phyloP scores from a whole-genome alignment of 345 rosid species.

The Brassica nigra region DNA sequence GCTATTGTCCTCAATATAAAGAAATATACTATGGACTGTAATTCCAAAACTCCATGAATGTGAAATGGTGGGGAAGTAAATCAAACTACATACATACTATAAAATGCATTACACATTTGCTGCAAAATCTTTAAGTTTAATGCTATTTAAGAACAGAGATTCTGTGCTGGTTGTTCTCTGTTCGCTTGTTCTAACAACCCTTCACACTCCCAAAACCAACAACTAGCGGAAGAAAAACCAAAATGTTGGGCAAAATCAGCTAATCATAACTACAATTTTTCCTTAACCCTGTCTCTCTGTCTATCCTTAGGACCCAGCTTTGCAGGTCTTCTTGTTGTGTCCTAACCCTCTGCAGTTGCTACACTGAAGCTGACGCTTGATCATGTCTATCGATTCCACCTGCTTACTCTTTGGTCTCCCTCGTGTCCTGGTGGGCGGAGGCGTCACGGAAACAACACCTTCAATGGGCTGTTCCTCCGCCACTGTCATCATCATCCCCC shows the following conservation, averaged over 20 bases:
- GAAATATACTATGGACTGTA: not conserved
- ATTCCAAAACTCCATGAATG: not conserved
- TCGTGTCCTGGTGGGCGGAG: conserved; percentile 83
- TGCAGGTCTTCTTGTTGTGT: conserved; percentile 93
- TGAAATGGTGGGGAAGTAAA: not conserved
- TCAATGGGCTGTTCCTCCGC: conserved; percentile 42
- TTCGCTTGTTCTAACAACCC: not conserved
- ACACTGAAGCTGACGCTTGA: conserved; percentile 86
- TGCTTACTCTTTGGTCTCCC: conserved; percentile 78
- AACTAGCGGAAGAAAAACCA: conserved; percentile 5
- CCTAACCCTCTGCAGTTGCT: conserved; percentile 97
- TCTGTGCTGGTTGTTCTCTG: not conserved
- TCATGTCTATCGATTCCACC: conserved; percentile 58
- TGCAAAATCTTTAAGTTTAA: not conserved
- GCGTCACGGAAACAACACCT: conserved; percentile 56
- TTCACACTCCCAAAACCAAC: conserved; percentile 1
- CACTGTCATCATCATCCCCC: conserved; percentile 39
- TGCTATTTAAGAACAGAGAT: not conserved
- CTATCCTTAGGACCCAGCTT: conserved; percentile 38
- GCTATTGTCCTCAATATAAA: not conserved
- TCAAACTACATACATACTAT: not conserved
- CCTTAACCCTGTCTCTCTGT: conserved; percentile 3
- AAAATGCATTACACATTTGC: not conserved
- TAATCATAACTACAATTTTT: conserved; percentile 21
- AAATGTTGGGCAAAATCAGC: conserved; percentile 15